Base-by-base conservation (phyloP, 495 filamentous ascomycete species). In the Penicillium psychrofluorescens region DNA sequence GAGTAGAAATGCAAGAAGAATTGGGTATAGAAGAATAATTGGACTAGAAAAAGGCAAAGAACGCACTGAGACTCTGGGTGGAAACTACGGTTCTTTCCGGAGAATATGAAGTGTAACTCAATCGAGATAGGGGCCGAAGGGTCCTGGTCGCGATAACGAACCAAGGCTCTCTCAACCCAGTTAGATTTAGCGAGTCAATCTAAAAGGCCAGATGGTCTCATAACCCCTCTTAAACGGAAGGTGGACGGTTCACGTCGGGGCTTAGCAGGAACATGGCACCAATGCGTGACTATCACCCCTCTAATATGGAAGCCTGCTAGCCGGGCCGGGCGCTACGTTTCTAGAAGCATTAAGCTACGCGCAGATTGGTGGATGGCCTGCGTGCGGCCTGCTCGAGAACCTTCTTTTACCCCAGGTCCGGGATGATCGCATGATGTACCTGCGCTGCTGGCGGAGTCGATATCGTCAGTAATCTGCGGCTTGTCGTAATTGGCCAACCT, bases 401-500 rank as follows among this genome's bases (percentile, higher is more conserved):
- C 4, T 22, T 22, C 22, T 22, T 22, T 61, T 61, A 61, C 57
- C 57, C 57, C 57, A 61, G 57, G 54, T 58, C 57, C 46, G 44
- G 48, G 28, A 34, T 35, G 35, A 48, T 52, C 50, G 49, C 53
- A 53, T 54, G 42, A 54, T 41, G 57, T 60, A 60, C 57, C 57
- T 60, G 57, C 57, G 57, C 57, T 49, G 35, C 45, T 51, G 50
- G 48, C 41, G 39, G 46, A 52, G 40, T 50, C 43, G 50, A 61
- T 61, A 61, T 61, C 57, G 54, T 61, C 57, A 58, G 46, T 52
- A 41, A 43, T 43, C 49, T 33, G 46, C 22, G 34, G 16, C 54
- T 55, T 61, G 57, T 61, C 57, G 57, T 55, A 50, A 61, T 61
- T 61, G 57, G 54, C 46, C 53, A 22, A 8, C 13, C 13, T 15